These are phyloP conservation scores for Sambucus nigra DNA, from an alignment of 129 eudicot genomes.

Conservation along the genomic window DNA sequence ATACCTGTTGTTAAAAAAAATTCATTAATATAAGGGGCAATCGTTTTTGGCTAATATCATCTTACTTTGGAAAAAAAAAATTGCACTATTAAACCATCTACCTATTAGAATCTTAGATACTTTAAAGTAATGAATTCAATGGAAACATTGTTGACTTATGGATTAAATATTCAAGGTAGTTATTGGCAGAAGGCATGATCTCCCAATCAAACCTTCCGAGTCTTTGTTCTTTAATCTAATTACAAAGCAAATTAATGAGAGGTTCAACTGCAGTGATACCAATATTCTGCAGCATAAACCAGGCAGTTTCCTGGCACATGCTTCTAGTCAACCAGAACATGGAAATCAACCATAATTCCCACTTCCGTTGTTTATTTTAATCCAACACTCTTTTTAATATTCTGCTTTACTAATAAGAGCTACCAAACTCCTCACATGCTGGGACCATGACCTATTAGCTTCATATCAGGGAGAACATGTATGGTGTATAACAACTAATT, in stretches of 20 bases:
- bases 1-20: too few species aligned
- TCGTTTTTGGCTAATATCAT: too few species aligned
- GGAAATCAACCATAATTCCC: conserved; percentile 24
- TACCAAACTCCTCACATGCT: conserved; percentile 27
- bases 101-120: conserved; percentile 10
- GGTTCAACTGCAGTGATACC: not conserved
- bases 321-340: conserved; percentile 18
- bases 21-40: too few species aligned
- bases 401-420: conserved; percentile 1
- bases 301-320: conserved; percentile 28
- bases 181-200: not conserved
- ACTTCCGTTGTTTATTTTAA: conserved; percentile 7
- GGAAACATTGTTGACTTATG: not conserved
- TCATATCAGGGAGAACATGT: conserved; percentile 15
- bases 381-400: not conserved
- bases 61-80: not conserved
- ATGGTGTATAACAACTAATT: too few species aligned
- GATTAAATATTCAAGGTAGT: not conserved
- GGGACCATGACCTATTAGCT: conserved; percentile 22
- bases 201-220: not conserved
- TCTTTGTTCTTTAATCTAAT: not conserved
- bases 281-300: not conserved
- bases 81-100: too few species aligned
- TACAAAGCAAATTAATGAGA: not conserved
- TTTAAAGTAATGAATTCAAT: not conserved